Evolutionary conservation across 116 monocot species (phyloP).

Genomic region (Dioscorea cayenensis): DNA sequence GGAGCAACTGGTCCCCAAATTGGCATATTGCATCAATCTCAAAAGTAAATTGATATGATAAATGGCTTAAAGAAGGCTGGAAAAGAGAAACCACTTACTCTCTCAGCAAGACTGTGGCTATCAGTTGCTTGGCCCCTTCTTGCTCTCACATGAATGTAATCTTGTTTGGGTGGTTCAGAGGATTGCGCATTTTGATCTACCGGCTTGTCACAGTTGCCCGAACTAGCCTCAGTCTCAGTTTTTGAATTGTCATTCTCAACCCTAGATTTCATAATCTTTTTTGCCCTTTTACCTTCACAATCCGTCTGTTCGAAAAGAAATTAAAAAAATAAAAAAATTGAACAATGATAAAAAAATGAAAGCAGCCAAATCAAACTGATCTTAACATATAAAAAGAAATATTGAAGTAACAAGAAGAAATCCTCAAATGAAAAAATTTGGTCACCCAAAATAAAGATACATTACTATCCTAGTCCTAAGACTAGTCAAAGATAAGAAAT

Average conservation of each 20-base stretch:
- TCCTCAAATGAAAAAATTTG: not conserved
- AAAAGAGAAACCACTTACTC: constrained; percentile 36
- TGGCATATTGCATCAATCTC: too few species aligned
- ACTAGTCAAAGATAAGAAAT: not conserved
- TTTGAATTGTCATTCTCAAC: constrained; percentile 50
- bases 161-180: constrained; percentile 55
- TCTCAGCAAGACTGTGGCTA: constrained; percentile 90
- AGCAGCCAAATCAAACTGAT: not conserved
- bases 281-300: constrained; percentile 36
- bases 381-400: not conserved
- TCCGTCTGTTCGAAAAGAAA: constrained; percentile 30
- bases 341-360: not conserved
- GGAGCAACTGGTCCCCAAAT: too few species aligned
- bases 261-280: constrained; percentile 22
- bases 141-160: constrained; percentile 86
- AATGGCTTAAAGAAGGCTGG: not conserved
- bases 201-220: constrained; percentile 27
- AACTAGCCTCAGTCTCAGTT: constrained; percentile 43
- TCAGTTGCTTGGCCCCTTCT: constrained; percentile 93
- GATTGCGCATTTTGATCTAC: constrained; percentile 35
- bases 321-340: not conserved
- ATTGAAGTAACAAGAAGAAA: not conserved
- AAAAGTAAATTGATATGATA: too few species aligned
- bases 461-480: not conserved
- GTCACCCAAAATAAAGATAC: not conserved